phyloP scores from a whole-genome alignment of 805 yeast species.

The Metschnikowia henanensis region DNA sequence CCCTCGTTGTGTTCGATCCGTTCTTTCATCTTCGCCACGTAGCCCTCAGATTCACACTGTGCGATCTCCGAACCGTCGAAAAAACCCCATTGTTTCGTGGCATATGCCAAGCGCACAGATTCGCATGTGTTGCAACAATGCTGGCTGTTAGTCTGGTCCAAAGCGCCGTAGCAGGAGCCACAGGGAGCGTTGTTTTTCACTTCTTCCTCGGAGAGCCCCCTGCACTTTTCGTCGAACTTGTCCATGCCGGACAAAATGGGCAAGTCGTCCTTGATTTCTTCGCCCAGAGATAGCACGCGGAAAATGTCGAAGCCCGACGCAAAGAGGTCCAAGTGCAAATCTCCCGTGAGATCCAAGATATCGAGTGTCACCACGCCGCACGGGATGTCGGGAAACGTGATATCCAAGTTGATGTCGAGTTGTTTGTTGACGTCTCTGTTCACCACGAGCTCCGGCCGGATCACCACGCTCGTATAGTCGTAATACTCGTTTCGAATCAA shows the following conservation, averaged over 20 bases:
- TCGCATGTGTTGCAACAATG: constrained; percentile 86
- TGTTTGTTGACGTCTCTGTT: constrained; percentile 78
- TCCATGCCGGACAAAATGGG: constrained; percentile 22
- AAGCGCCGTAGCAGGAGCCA: constrained; percentile 91
- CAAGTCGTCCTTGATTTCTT: constrained; percentile 32
- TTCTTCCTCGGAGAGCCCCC: constrained; percentile 31
- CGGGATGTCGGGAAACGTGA: constrained; percentile 82
- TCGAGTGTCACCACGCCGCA: constrained; percentile 83
- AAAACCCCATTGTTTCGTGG: constrained; percentile 80
- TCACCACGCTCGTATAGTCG: constrained; percentile 66
- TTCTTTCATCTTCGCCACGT: constrained; percentile 59
- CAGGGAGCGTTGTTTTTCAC: constrained; percentile 46
- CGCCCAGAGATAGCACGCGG: constrained; percentile 58
- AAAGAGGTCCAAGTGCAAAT: constrained; percentile 69
- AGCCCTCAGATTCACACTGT: constrained; percentile 91
- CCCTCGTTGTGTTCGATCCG: constrained; percentile 68
- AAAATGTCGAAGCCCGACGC: constrained; percentile 70
- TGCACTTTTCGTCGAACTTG: constrained; percentile 30
- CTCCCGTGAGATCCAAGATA: constrained; percentile 87
- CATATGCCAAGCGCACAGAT: constrained; percentile 78
- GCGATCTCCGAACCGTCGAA: constrained; percentile 83
- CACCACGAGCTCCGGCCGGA: constrained; percentile 83
- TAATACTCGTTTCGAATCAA: constrained; percentile 73
- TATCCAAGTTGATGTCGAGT: constrained; percentile 76
- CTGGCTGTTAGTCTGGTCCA: constrained; percentile 39